These are phyloP conservation scores for Cenococcum geophilum DNA, from an alignment of 495 filamentous ascomycete genomes.

Conservation along the genomic window DNA sequence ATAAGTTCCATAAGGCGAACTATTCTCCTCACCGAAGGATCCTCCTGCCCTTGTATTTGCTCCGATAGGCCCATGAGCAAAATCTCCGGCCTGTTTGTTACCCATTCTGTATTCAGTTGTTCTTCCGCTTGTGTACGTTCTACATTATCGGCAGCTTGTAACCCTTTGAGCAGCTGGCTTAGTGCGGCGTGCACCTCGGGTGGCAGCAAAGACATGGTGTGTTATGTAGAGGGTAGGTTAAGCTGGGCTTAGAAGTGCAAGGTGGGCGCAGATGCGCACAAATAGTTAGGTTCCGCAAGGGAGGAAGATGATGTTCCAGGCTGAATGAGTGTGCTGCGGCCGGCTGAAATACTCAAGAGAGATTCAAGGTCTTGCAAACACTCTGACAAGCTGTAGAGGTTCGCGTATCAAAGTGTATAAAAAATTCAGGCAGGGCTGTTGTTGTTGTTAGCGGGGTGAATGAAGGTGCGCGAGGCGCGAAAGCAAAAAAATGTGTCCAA, in stretches of 20 bases:
- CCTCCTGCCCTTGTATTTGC: constrained; percentile 69
- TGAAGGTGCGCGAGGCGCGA: constrained; percentile 20
- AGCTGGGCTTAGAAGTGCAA: constrained; percentile 7
- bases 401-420: constrained; percentile 6
- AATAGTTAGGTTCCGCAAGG: constrained; percentile 1
- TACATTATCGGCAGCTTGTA: constrained; percentile 85
- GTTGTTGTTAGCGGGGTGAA: constrained; percentile 15
- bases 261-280: constrained; percentile 5
- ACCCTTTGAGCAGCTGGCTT: constrained; percentile 71
- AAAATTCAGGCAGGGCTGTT: constrained; percentile 11
- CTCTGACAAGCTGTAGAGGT: constrained; percentile 10
- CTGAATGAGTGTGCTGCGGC: constrained; percentile 2
- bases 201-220: constrained; percentile 73
- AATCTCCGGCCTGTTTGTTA: constrained; percentile 68
- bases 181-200: constrained; percentile 76
- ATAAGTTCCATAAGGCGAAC: background rate
- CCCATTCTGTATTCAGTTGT: constrained; percentile 83
- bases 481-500: constrained; percentile 6
- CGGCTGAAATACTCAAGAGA: background rate
- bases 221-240: constrained; percentile 3
- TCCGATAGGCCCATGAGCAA: constrained; percentile 90
- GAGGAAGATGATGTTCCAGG: constrained; percentile 9
- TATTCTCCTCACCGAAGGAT: constrained; percentile 40
- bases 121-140: constrained; percentile 82
- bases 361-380: constrained; percentile 2